Base-by-base conservation (phyloP, 2,329 filamentous ascomycete genomes). In the Ploettnerulaceae sp. region DNA sequence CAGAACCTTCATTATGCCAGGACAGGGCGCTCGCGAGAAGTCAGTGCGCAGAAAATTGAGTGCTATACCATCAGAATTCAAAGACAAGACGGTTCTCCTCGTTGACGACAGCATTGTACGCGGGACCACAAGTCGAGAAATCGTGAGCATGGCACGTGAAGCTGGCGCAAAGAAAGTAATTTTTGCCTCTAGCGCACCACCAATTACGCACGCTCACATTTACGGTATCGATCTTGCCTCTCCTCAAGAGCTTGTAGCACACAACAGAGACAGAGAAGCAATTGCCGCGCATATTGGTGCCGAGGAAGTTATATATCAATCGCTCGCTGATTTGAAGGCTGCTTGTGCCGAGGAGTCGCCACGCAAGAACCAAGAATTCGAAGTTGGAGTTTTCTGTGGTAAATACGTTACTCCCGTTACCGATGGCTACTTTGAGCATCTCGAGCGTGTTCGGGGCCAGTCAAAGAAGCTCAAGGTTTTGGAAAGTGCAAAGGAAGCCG, bases 61-160 rank as follows among this genome's bases (percentile, higher is more conserved):
- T 51, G 81, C 90, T 15, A 95, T 96, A 67, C 79, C 82, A 20
- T 81, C 83, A 28, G 89, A 96, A 63, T 96, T 96, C 67, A 74
- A 82, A 47, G 87, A 78, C 56, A 83, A 85, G 58, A 86, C 83
- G 49, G 85, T 97, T 6, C 73, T 89, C 8, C 71, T 97, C 0
- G 86, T 96, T 1, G 91, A 96, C 58, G 91, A 96, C 68, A 88
- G 82, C 58, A 89, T 95, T 49, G 90, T 95, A 4, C 79, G 90
- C 28, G 90, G 89, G 39, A 94, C 86, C 0, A 95, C 88, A 1
- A 84, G 79, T 50, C 73, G 82, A 36, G 86, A 89, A 64, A 90
- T 89, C 52, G 83, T 90, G 22, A 75, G 71, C 47, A 95, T 95
- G 89, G 88, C 86, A 9, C 76, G 84, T 40, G 89, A 95, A 69